phyloP scores from a whole-genome alignment of 768 basidiomycete genomes.

The Tylopilus subfusipes region DNA sequence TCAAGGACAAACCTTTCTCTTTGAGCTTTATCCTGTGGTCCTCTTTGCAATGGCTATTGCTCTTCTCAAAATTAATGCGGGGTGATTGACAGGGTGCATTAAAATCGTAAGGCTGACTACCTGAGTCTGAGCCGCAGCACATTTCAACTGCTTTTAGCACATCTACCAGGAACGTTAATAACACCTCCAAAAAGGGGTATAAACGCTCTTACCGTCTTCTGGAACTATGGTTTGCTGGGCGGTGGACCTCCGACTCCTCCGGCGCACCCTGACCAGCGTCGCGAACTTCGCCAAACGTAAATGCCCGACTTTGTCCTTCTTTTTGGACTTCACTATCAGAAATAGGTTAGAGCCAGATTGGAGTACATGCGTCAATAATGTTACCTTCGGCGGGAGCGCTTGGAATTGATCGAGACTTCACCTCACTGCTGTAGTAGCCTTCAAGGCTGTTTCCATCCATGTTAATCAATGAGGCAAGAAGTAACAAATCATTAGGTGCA shows the following conservation, averaged over 20 bases:
- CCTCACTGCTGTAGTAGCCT: neutral
- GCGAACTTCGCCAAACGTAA: neutral
- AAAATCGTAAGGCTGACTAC: neutral
- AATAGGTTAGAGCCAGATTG: neutral
- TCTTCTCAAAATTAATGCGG: neutral
- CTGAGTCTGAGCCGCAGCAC: neutral
- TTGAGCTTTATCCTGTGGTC: conserved; percentile 9
- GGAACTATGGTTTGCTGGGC: neutral
- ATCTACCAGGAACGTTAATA: neutral
- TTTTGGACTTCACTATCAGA: neutral
- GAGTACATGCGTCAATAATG: neutral
- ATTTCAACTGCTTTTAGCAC: neutral
- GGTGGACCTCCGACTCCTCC: neutral
- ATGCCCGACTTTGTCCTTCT: neutral
- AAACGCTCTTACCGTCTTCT: neutral
- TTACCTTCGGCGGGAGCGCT: neutral
- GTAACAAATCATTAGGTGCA: conserved; percentile 9
- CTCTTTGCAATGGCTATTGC: conserved; percentile 4
- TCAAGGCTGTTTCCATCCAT: neutral
- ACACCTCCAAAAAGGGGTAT: neutral
- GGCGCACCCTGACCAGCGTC: neutral
- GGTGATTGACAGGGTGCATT: neutral
- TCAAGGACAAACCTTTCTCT: too few relatives aligned
- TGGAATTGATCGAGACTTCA: neutral
- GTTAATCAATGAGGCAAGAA: conserved; percentile 9